Evolutionary conservation across 2,329 filamentous ascomycete species (phyloP), one percentile per base, ranked within the genome.

Genomic region (Ophiostoma montium): DNA sequence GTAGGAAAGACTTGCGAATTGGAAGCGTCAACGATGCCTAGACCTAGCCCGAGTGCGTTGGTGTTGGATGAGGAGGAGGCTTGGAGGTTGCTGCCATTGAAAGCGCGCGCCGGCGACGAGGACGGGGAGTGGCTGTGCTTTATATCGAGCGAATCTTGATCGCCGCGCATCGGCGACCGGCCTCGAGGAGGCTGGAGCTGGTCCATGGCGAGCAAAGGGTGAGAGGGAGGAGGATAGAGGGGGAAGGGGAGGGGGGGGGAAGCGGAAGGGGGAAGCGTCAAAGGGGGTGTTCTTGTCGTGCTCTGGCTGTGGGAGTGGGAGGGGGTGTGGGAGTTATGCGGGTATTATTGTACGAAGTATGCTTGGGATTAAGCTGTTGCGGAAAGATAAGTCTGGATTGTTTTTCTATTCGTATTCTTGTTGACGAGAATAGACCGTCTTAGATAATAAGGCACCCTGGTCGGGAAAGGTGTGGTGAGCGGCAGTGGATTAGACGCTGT

Each of bases 111-210:
- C 62, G 74, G 75, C 61, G 55, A 56, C 11, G 49, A 75, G 59
- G 80, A 77, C 58, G 78, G 76, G 58, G 80, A 82, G 64, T 78
- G 78, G 57, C 69, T 74, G 63, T 78, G 77, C 63, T 74, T 83
- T 81, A 84, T 82, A 80, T 78, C 16, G n/a, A 50, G 72, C 68
- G 69, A 63, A 61, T 65, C 66, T 60, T 75, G 70, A 57, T 72
- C 72, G 60, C 75, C 71, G 61, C 70, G 69, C 59, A 80, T 81
- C 57, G 73, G 75, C 57, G 79, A 82, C 61, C 78, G 77, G 61
- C 76, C 76, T 62, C 75, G 69, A 56, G 59, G 62, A 58, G 61
- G 58, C 59, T 64, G 60, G 55, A 73, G 70, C 63, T 71, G 68
- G 67, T 77, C 73, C 72, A 76, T 75, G 59, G 58, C 60, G 43